Evolutionary conservation across 208 protist species (phyloP).

Genomic region (Acanthamoeba triangularis): DNA sequence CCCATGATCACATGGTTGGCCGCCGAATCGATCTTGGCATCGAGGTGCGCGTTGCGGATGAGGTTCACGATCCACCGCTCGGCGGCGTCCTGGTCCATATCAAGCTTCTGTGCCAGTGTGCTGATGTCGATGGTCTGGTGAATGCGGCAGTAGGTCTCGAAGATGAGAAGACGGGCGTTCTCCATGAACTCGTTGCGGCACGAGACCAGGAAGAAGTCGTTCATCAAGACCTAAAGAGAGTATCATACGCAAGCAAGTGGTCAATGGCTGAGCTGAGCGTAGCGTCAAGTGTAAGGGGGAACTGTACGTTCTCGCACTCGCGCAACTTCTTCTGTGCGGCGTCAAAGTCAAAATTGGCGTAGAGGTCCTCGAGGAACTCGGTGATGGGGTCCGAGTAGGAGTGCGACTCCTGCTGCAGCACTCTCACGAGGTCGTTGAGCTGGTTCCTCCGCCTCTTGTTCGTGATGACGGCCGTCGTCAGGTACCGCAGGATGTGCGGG

Average conservation of each 20-base stretch:
- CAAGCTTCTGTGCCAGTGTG: constrained; percentile 90
- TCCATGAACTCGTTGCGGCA: constrained; percentile 89
- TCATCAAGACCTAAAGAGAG: constrained; percentile 82
- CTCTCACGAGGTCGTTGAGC: constrained; percentile 88
- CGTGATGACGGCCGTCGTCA: constrained; percentile 88
- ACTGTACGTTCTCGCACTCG: constrained; percentile 83
- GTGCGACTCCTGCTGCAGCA: constrained; percentile 89
- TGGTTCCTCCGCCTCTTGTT: constrained; percentile 80
- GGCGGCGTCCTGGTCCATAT: constrained; percentile 87
- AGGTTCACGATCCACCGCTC: constrained; percentile 94
- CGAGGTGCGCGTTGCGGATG: constrained; percentile 89
- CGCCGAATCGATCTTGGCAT: constrained; percentile 91
- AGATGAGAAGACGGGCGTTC: constrained; percentile 90
- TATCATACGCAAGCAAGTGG: neutral
- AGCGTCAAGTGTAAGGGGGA: neutral
- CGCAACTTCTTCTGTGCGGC: constrained; percentile 87
- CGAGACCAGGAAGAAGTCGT: constrained; percentile 90
- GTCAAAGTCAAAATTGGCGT: constrained; percentile 92
- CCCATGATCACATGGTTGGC: constrained; percentile 89
- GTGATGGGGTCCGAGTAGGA: constrained; percentile 90
- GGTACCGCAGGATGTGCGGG: constrained; percentile 91
- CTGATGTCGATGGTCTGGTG: constrained; percentile 90
- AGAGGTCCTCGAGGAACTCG: constrained; percentile 88
- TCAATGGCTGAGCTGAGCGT: neutral
- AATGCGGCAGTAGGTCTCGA: constrained; percentile 92